Evolutionary conservation across 2,329 filamentous ascomycete genomes (phyloP).

Genomic region (Epichloe sibirici): DNA sequence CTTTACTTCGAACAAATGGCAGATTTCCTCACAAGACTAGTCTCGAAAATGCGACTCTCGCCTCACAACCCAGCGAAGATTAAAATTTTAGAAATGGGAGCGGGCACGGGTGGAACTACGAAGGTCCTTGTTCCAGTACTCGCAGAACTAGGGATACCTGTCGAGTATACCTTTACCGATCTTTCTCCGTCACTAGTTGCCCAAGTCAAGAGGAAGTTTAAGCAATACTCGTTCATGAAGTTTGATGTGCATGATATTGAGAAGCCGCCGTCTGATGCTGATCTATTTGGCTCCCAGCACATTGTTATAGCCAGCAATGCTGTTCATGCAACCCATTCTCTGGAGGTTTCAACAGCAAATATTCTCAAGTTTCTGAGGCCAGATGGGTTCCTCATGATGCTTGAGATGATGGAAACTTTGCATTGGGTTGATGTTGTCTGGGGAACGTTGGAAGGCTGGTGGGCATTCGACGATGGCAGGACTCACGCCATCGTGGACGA

Average conservation of each 20-base stretch:
- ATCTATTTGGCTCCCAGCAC: constrained; percentile 14
- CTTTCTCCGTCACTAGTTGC: constrained; percentile 14
- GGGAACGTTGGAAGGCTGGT: constrained; percentile 25
- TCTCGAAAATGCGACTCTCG: neutral
- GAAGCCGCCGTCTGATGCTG: constrained; percentile 6
- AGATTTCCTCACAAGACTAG: constrained; percentile 16
- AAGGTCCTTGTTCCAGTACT: constrained; percentile 16
- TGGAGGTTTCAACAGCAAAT: constrained; percentile 8
- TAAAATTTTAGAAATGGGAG: constrained; percentile 17
- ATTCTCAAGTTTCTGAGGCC: constrained; percentile 8
- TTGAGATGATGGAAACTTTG: constrained; percentile 8
- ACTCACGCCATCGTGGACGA: constrained; percentile 6
- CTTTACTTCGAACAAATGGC: constrained; percentile 21
- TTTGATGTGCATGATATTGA: constrained; percentile 9
- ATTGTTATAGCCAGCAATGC: constrained; percentile 22
- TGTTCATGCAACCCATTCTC: constrained; percentile 21
- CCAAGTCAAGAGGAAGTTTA: constrained; percentile 4
- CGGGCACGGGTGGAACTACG: constrained; percentile 23
- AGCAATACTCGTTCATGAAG: constrained; percentile 7
- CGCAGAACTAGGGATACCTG: constrained; percentile 17
- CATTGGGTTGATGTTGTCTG: constrained; percentile 20
- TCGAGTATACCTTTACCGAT: constrained; percentile 30
- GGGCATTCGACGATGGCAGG: constrained; percentile 14
- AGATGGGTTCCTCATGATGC: constrained; percentile 9
- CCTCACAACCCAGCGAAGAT: constrained; percentile 5